A percentile compares a stretch with the other conserved stretches of the same genome.
Conservation (phyloP, 2,329 filamentous ascomycete genomes). For the Colletotrichum neosansevieriae region DNA sequence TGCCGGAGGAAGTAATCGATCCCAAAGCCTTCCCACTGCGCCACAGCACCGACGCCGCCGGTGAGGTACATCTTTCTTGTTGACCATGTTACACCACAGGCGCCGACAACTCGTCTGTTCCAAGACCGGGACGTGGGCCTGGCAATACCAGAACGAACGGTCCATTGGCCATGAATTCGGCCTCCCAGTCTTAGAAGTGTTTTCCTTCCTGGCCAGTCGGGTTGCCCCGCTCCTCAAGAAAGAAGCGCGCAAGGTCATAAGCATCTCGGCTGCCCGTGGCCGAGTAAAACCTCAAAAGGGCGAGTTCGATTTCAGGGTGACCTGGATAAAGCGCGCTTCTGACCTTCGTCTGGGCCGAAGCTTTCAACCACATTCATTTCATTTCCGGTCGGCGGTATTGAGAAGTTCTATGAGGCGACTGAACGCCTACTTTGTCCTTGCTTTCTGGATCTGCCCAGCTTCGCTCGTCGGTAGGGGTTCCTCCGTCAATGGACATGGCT, state of each 20-base stretch:
- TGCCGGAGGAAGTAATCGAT: constrained; percentile 70
- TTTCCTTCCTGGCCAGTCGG: constrained; percentile 58
- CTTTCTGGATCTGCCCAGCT: no score
- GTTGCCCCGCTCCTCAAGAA: constrained; percentile 68
- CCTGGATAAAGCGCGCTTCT: constrained; percentile 72
- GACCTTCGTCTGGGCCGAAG: constrained; percentile 63
- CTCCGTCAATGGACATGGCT: no score
- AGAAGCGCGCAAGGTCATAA: constrained; percentile 65
- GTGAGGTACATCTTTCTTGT: constrained; percentile 74
- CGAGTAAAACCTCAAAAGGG: constrained; percentile 53
- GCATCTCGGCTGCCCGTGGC: constrained; percentile 48
- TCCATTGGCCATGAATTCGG: constrained; percentile 59
- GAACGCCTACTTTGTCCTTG: no score
- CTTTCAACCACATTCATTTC: constrained; percentile 22
- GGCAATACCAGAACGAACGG: constrained; percentile 62
- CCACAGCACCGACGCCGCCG: constrained; percentile 68
- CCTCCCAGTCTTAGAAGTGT: constrained; percentile 68
- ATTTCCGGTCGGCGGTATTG: no score
- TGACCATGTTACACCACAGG: constrained; percentile 71
- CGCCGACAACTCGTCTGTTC: constrained; percentile 62
- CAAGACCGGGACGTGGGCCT: constrained; percentile 66
- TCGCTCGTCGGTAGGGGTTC: no score
- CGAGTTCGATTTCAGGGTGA: constrained; percentile 67
- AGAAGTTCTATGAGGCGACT: no score
- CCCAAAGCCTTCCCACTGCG: constrained; percentile 72